Conservation (phyloP, 1,139 yeast species). For the Pichia sp. region DNA sequence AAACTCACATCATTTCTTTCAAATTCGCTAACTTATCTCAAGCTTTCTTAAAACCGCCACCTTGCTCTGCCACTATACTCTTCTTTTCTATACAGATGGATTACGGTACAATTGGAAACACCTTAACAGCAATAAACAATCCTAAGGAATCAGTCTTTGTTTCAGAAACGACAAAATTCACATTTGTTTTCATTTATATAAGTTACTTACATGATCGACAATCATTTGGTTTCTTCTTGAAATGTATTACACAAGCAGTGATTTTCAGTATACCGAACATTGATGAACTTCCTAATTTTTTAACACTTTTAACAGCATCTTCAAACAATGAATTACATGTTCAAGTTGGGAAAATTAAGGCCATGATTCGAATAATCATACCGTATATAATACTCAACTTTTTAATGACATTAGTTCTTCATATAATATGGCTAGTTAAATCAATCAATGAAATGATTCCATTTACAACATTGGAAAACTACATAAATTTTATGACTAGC, state of each 20-base stretch:
- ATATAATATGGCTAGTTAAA: neutral
- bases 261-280: slow-evolving; percentile 8
- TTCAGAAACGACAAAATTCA: neutral
- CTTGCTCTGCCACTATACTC: too few species aligned
- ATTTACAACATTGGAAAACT: neutral
- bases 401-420: neutral
- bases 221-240: slow-evolving; percentile 1
- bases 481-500: neutral
- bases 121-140: neutral
- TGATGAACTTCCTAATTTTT: neutral
- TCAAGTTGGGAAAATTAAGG: neutral
- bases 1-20: too few species aligned
- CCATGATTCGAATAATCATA: neutral
- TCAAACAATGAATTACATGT: neutral
- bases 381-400: slow-evolving; percentile 1
- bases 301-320: neutral
- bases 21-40: too few species aligned
- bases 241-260: slow-evolving; percentile 3
- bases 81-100: neutral
- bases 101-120: neutral
- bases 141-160: neutral
- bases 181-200: slow-evolving; percentile 5
- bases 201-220: slow-evolving; percentile 7
- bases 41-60: too few species aligned
- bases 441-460: neutral